Percentiles rank a stretch among this genome's conserved stretches.
phyloP scores from a whole-genome alignment of 352 stramenopile genomes.

The Globisporangium megalacanthum region DNA sequence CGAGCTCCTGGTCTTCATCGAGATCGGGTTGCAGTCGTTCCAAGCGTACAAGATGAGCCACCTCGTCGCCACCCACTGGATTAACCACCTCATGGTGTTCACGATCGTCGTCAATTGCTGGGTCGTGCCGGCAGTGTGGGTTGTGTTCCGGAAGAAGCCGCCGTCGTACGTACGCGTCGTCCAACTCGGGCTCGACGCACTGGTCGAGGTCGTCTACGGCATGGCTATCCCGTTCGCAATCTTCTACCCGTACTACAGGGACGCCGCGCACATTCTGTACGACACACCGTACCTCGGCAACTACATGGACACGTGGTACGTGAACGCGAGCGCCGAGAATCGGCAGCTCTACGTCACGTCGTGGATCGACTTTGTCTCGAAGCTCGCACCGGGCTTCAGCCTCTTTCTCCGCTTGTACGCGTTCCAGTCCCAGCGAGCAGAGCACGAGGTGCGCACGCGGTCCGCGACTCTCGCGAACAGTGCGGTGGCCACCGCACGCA shows the following conservation, averaged over 20 bases:
- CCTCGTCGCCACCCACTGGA: constrained; percentile 13
- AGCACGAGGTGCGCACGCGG: background rate
- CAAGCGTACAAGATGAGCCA: constrained; percentile 10
- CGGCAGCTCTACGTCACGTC: constrained; percentile 11
- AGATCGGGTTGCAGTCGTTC: constrained; percentile 8
- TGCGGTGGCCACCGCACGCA: background rate
- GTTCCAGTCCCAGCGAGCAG: background rate
- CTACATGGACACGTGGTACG: constrained; percentile 15
- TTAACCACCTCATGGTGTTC: constrained; percentile 12
- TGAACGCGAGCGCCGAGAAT: constrained; percentile 7
- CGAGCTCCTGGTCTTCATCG: constrained; percentile 8
- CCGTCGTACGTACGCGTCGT: constrained; percentile 8
- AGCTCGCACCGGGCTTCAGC: background rate
- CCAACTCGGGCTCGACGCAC: constrained; percentile 9
- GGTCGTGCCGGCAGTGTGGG: constrained; percentile 16
- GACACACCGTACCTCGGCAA: constrained; percentile 4
- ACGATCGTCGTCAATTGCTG: constrained; percentile 23
- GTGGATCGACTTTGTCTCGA: constrained; percentile 15
- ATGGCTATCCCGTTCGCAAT: constrained; percentile 24
- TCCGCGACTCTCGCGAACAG: background rate
- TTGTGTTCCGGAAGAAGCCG: constrained; percentile 3
- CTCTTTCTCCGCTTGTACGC: constrained; percentile 3
- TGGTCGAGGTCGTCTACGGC: constrained; percentile 14
- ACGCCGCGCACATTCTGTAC: constrained; percentile 17
- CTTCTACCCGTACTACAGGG: constrained; percentile 20